Evolutionary conservation across 768 basidiomycete genomes (phyloP), one percentile per base, ranked within the genome.

Genomic region (Rhizopogon rudus): DNA sequence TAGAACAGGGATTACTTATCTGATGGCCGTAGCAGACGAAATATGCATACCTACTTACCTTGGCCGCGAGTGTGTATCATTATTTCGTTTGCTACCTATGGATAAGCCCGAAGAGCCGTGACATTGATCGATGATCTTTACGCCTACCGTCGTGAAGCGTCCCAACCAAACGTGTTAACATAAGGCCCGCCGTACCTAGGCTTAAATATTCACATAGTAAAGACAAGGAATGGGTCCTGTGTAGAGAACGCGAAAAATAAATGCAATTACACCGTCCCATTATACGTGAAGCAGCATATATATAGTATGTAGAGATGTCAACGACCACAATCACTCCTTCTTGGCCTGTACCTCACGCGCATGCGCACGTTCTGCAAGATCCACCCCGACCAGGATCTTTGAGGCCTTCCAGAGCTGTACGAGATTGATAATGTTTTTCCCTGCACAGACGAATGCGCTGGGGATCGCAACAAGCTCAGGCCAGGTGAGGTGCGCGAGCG

Each of bases 371-470:
- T 95, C 93, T 43, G 90, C 91, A 45, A 97, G 74, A 66, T 97
- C 94, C 10, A 97, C 90, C 0, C 94, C 93, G 13, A 97, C 94
- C 14, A 97, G 79, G 53, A 93, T 92, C 73, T 93, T 93, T 37
- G 90, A 88, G 28, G 97, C 96, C 70, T 99, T 99, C 95, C 95
- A 98, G 55, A 98, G 82, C 71, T 99, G 97, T 6, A 99, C 94
- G 35, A 90, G 70, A 69, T 98, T 97, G 77, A 99, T 92, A 54
- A 94, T 64, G 68, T 98, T 97, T 77, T 98, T 99, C 59, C 77
- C 66, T 14, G 82, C 61, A 67, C 86, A 96, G 45, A 97, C 73
- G 0, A 85, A 88, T 60, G 77, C 77, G 39, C 82, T 85, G 29
- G 81, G 5, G 40, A 74, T 53, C 0, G 91, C 93, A 60, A 93